These are phyloP conservation scores for Pseudevernia furfuracea DNA, from an alignment of 495 filamentous ascomycete species.

Conservation along the genomic window DNA sequence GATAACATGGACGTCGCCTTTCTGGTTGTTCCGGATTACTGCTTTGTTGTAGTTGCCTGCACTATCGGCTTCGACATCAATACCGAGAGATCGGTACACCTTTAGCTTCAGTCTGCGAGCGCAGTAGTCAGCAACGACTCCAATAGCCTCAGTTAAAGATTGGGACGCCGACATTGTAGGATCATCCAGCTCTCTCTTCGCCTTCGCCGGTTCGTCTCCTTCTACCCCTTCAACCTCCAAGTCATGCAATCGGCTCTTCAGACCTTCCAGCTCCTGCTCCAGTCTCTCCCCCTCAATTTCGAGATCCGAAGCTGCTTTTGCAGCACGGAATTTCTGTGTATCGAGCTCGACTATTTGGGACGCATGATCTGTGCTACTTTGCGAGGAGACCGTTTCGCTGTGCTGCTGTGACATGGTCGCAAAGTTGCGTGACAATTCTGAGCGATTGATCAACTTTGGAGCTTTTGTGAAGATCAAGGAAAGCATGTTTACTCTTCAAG, in stretches of 20 bases:
- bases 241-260: slow-evolving; percentile 68
- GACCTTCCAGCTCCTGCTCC: slow-evolving; percentile 67
- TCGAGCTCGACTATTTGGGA: slow-evolving; percentile 74
- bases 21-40: slow-evolving; percentile 74
- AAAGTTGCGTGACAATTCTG: slow-evolving; percentile 63
- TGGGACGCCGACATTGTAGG: slow-evolving; percentile 40
- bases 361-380: slow-evolving; percentile 70
- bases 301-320: slow-evolving; percentile 77
- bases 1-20: slow-evolving; percentile 89
- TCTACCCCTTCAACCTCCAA: slow-evolving; percentile 74
- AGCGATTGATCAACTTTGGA: neutral
- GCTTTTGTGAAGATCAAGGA: neutral
- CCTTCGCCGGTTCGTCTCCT: slow-evolving; percentile 48
- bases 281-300: slow-evolving; percentile 89
- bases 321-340: slow-evolving; percentile 88
- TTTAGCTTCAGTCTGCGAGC: slow-evolving; percentile 64
- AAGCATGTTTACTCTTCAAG: slow-evolving; percentile 48
- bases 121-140: slow-evolving; percentile 1
- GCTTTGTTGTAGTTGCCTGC: slow-evolving; percentile 79
- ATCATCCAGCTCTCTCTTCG: slow-evolving; percentile 55
- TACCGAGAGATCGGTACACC: slow-evolving; percentile 82
- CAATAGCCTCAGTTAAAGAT: too few relatives aligned
- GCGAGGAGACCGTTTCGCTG: slow-evolving; percentile 57
- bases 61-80: slow-evolving; percentile 77
- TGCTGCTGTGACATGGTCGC: slow-evolving; percentile 61